Evolutionary conservation across 73 alveolate genomes (phyloP).

Genomic region (Tetrahymena borealis): DNA sequence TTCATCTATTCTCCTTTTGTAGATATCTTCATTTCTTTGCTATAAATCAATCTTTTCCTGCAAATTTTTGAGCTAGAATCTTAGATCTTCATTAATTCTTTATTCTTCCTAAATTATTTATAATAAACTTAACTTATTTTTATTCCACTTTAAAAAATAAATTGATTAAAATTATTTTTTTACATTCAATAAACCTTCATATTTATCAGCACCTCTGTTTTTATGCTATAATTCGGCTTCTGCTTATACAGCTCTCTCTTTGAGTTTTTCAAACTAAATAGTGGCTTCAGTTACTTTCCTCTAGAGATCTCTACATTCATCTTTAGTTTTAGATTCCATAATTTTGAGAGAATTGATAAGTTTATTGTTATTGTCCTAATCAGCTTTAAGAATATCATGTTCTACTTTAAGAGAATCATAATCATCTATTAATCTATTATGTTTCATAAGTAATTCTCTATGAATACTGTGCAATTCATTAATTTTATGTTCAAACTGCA

Average conservation of each 20-base stretch:
- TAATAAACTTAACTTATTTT: not conserved
- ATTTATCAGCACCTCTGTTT: conserved; percentile 7
- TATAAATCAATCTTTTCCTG: not conserved
- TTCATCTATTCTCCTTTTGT: conserved; percentile 11
- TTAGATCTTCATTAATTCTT: not conserved
- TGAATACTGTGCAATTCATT: conserved; percentile 28
- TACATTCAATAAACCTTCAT: conserved; percentile 12
- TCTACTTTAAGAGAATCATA: not conserved
- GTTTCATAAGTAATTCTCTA: conserved; percentile 36
- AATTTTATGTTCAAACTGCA: conserved; percentile 6
- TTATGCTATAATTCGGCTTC: conserved; percentile 2
- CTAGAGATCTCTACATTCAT: not conserved
- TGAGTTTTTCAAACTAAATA: conserved; percentile 8
- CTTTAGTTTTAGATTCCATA: not conserved
- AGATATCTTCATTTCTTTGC: not conserved
- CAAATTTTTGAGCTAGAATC: not conserved
- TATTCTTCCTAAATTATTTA: not conserved
- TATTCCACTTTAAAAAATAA: not conserved
- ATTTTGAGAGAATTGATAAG: not conserved
- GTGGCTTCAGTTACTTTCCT: not conserved
- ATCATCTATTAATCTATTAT: conserved; percentile 23
- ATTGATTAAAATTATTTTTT: too few relatives aligned
- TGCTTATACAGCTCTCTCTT: not conserved
- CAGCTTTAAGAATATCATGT: conserved; percentile 6
- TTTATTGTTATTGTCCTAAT: conserved; percentile 4